Evolutionary conservation across 2,329 filamentous ascomycete genomes (phyloP), one percentile per base, ranked within the genome.

Genomic region (Ophiostoma sp.): DNA sequence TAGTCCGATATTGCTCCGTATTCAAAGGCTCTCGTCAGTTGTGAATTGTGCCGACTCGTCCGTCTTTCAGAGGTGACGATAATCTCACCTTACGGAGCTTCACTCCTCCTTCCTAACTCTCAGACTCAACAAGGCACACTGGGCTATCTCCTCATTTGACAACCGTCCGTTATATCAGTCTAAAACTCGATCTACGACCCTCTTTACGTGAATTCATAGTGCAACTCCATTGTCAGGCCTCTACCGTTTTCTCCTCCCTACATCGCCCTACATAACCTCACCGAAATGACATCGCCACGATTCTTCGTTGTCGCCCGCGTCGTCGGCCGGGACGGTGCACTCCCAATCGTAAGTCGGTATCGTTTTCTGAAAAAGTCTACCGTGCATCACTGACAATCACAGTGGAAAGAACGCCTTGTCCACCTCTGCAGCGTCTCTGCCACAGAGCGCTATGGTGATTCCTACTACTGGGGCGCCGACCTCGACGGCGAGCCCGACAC

Each of bases 1-100:
- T 57, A 57, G 52, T 57, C 52, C 52, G 52, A 57, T 57, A 57
- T 57, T 57, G 52, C 6, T 57, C 52, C 52, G 52, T 57, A 15
- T 28, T 31, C 15, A 11, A 11, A 28, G 1, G 22, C 8, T 57
- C 9, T 57, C 52, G 52, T 57, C 4, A 15, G 3, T 28, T 57
- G 22, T 57, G 25, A 31, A 15, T 57, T 28, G 52, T 57, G 52
- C 52, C 52, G 52, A 57, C 25, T 15, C 11, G 22, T 15, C 22
- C 12, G 22, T 15, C 25, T 57, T 9, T 57, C 25, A 12, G 48
- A 52, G n/a, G n/a, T n/a, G 48, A 22, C 17, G 6, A 52, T n/a
- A 19, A 7, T 7, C 17, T n/a, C n/a, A n/a, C 6, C n/a, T 45
- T 45, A 15, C n/a, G 48, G n/a, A 52, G 22, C 25, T 57, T 28